Evolutionary conservation across 371 early-diverging fungal genomes (phyloP).

Genomic region (Lichtheimia ramosa): DNA sequence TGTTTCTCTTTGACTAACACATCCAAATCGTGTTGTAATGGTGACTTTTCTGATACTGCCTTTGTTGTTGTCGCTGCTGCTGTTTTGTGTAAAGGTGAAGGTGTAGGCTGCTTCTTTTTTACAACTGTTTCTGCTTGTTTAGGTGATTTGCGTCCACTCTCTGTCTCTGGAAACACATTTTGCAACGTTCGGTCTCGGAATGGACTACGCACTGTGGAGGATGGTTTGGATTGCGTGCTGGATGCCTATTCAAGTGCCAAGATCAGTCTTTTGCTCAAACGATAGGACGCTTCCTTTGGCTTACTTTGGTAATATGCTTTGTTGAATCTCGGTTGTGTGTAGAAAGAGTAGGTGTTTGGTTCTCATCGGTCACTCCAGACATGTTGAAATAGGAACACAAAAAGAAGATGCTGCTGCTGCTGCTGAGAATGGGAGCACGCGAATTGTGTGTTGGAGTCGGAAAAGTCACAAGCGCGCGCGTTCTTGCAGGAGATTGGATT

Average conservation of each 20-base stretch:
- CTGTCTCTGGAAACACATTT: background rate
- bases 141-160: background rate
- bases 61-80: background rate
- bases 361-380: background rate
- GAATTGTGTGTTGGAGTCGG: background rate
- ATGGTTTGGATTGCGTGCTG: background rate
- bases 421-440: background rate
- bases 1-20: conserved; percentile 2
- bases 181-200: background rate
- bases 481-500: too few species aligned
- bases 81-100: background rate
- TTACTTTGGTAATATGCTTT: background rate
- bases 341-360: background rate
- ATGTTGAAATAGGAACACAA: background rate
- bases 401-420: background rate
- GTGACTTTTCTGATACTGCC: background rate
- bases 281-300: background rate
- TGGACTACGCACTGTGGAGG: conserved; percentile 4
- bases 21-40: background rate
- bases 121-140: too few species aligned
- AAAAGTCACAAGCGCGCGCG: too few species aligned
- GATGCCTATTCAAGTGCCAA: background rate
- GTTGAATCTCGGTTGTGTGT: background rate
- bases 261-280: background rate
- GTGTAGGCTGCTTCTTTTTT: too few species aligned